Percentiles rank a stretch among this genome's conserved stretches.
phyloP scores from a whole-genome alignment of 2,329 filamentous ascomycete genomes.

The Cercospora brassicicola region DNA sequence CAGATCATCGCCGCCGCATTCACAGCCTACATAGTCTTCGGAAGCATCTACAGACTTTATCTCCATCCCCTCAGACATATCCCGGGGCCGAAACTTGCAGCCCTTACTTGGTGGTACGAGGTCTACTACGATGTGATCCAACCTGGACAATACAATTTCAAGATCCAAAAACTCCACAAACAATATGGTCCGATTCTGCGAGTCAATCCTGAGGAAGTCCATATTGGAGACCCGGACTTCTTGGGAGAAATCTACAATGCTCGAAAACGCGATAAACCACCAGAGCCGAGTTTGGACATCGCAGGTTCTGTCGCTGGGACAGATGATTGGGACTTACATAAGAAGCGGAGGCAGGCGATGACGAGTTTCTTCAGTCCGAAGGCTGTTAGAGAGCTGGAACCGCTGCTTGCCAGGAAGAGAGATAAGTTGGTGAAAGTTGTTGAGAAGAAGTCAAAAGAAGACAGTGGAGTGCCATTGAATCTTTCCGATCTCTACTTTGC shows the following conservation, averaged over 20 bases:
- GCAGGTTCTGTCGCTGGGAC: constrained; percentile 10
- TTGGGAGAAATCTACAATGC: constrained; percentile 12
- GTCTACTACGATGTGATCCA: constrained; percentile 22
- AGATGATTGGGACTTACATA: constrained; percentile 14
- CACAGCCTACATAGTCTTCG: neutral
- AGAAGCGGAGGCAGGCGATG: constrained; percentile 12
- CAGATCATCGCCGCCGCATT: neutral
- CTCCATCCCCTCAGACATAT: constrained; percentile 38
- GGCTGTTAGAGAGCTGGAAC: constrained; percentile 11
- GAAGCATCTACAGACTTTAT: constrained; percentile 33
- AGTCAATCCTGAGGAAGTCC: constrained; percentile 19
- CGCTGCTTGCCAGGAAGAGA: constrained; percentile 9
- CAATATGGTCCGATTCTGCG: constrained; percentile 14
- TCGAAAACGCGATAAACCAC: constrained; percentile 11
- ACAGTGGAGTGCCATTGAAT: constrained; percentile 1
- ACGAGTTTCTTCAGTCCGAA: constrained; percentile 18
- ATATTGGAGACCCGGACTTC: constrained; percentile 18
- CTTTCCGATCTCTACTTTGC: constrained; percentile 16
- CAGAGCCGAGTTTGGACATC: constrained; percentile 11
- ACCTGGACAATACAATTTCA: constrained; percentile 20
- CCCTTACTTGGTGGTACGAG: constrained; percentile 33
- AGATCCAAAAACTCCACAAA: constrained; percentile 13
- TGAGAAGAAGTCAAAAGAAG: neutral
- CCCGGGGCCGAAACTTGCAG: constrained; percentile 40
- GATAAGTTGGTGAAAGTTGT: constrained; percentile 8